phyloP scores from a whole-genome alignment of 2,329 filamentous ascomycete genomes.

The Simplicillium sp. region DNA sequence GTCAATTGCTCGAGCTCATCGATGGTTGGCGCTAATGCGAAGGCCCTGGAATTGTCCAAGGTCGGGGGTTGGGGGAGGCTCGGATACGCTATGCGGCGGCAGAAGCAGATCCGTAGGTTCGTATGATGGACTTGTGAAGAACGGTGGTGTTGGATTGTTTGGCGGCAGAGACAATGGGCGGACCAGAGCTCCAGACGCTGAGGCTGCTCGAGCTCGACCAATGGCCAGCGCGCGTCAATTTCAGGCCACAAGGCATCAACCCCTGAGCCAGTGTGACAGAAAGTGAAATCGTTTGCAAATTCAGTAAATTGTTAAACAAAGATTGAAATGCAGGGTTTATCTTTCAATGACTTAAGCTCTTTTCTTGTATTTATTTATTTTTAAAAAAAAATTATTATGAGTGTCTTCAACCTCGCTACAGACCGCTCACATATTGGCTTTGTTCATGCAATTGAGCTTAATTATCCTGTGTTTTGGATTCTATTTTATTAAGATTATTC shows the following conservation, averaged over 20 bases:
- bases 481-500: not conserved
- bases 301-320: too few species aligned
- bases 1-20: constrained; percentile 25
- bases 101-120: constrained; percentile 5
- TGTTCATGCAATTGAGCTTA: too few species aligned
- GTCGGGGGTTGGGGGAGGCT: constrained; percentile 10
- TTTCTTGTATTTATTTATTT: too few species aligned
- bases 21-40: constrained; percentile 17
- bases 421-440: too few species aligned
- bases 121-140: constrained; percentile 2
- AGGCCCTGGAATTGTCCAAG: constrained; percentile 1
- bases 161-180: constrained; percentile 6
- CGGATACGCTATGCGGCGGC: constrained; percentile 11
- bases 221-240: constrained; percentile 13
- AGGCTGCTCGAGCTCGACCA: constrained; percentile 11
- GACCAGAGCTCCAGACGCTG: constrained; percentile 2
- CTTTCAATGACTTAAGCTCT: too few species aligned
- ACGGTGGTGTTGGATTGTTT: constrained; percentile 8
- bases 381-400: too few species aligned
- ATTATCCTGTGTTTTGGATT: too few species aligned
- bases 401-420: too few species aligned
- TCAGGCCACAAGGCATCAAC: constrained; percentile 30
- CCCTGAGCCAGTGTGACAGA: too few species aligned
- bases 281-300: too few species aligned
- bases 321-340: too few species aligned